Percentiles rank a stretch among this genome's conserved stretches.
Evolutionary conservation across 441 rosid genomes (phyloP).

Genomic region (Geranium incanum): DNA sequence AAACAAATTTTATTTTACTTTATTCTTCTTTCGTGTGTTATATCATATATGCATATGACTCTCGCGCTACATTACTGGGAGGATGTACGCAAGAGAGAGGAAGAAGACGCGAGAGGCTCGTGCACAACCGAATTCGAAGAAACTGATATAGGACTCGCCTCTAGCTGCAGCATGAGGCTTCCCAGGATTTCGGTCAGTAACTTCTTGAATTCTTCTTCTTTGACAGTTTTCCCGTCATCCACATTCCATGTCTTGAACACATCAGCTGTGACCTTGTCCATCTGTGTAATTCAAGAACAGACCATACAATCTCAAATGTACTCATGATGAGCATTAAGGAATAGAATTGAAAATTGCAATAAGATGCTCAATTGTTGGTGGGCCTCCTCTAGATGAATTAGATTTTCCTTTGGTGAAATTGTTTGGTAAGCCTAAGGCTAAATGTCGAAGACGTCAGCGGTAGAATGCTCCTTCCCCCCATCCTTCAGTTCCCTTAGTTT

Average conservation of each 20-base stretch:
- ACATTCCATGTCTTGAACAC: constrained; percentile 50
- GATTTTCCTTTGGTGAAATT: no score
- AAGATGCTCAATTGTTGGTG: no score
- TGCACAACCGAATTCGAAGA: constrained; percentile 84
- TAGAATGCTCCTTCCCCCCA: no score
- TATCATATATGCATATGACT: not conserved
- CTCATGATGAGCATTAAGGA: no score
- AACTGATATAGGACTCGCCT: constrained; percentile 56
- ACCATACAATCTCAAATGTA: not conserved
- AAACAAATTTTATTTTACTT: not conserved
- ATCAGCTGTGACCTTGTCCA: constrained; percentile 50
- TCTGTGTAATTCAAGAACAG: constrained; percentile 29
- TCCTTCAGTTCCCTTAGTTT: no score
- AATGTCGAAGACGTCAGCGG: no score
- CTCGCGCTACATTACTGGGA: constrained; percentile 15
- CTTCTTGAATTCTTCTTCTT: constrained; percentile 85
- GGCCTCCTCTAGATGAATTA: no score
- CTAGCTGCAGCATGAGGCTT: constrained; percentile 76
- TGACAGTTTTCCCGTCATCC: constrained; percentile 68
- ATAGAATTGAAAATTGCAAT: no score
- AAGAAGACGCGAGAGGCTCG: constrained; percentile 62
- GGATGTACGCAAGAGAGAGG: constrained; percentile 45
- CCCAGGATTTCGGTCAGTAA: constrained; percentile 57
- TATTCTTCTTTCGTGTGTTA: not conserved
- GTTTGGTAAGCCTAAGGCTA: no score